Evolutionary conservation across 2,329 filamentous ascomycete genomes (phyloP).

Genomic region (Talaromyces sp.): DNA sequence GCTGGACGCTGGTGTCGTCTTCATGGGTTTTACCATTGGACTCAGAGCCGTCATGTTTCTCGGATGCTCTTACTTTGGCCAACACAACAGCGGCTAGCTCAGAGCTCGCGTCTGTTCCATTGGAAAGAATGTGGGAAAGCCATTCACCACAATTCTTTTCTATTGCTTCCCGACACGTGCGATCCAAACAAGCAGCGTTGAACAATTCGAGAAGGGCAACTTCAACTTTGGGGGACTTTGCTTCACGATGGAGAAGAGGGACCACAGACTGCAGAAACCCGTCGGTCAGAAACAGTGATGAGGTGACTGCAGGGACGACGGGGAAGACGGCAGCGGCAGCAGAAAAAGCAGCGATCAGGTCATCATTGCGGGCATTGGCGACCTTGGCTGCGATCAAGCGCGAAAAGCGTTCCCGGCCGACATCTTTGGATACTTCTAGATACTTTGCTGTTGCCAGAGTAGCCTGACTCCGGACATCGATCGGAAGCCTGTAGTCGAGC

Average conservation of each 20-base stretch:
- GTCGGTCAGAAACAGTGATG: slow-evolving; percentile 79
- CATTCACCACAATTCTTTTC: slow-evolving; percentile 80
- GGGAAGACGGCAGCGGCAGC: slow-evolving; percentile 87
- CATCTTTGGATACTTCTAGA: slow-evolving; percentile 69
- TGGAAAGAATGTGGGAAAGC: slow-evolving; percentile 77
- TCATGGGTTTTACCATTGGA: slow-evolving; percentile 30
- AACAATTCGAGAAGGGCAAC: slow-evolving; percentile 83
- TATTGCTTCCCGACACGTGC: slow-evolving; percentile 75
- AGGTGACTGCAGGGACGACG: slow-evolving; percentile 69
- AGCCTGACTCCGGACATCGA: slow-evolving; percentile 72
- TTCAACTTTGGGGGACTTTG: slow-evolving; percentile 82
- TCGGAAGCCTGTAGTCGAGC: slow-evolving; percentile 75
- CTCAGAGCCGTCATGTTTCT: slow-evolving; percentile 24
- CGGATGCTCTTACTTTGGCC: slow-evolving; percentile 54
- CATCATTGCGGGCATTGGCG: slow-evolving; percentile 72
- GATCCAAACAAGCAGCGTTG: slow-evolving; percentile 85
- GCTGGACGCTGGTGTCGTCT: slow-evolving; percentile 42
- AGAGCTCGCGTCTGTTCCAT: slow-evolving; percentile 55
- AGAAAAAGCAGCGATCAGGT: slow-evolving; percentile 87
- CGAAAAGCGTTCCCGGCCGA: slow-evolving; percentile 65
- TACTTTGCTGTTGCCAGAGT: slow-evolving; percentile 78
- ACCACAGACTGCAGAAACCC: slow-evolving; percentile 77
- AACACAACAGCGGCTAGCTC: slow-evolving; percentile 66
- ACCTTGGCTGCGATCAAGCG: slow-evolving; percentile 71
- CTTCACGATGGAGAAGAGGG: slow-evolving; percentile 70